Evolutionary conservation across 202 grass and related monocot genomes (phyloP).

Genomic region (Tripidium arundinaceum): DNA sequence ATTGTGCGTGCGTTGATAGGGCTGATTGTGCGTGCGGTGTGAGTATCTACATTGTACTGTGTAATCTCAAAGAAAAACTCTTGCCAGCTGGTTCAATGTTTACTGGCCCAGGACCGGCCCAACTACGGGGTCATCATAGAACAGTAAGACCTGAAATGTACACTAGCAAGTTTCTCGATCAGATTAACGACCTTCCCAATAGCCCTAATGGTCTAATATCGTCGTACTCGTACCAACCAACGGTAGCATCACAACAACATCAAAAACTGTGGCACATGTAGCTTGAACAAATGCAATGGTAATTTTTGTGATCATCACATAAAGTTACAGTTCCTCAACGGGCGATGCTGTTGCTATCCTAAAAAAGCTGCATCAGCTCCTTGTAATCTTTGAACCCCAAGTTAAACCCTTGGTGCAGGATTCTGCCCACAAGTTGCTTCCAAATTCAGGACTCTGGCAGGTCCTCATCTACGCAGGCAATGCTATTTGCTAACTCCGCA

Average conservation of each 20-base stretch:
- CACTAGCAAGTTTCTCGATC: not conserved
- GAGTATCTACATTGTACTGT: too few relatives aligned
- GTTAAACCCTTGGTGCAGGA: not conserved
- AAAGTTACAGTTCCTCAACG: constrained; percentile 37
- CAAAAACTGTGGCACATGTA: constrained; percentile 27
- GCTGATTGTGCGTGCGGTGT: too few relatives aligned
- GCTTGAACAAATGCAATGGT: constrained; percentile 24
- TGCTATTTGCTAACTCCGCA: constrained; percentile 26
- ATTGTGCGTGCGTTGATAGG: too few relatives aligned
- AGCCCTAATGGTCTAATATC: too few relatives aligned
- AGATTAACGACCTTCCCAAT: not conserved
- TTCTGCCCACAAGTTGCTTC: constrained; percentile 17
- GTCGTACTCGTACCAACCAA: not conserved
- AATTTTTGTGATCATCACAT: constrained; percentile 10
- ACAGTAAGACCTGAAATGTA: not conserved
- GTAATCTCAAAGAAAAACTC: too few relatives aligned
- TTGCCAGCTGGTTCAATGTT: not conserved
- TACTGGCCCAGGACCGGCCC: not conserved
- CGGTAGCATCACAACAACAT: not conserved
- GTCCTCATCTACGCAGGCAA: constrained; percentile 24
- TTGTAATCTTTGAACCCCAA: constrained; percentile 16
- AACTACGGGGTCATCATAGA: too few relatives aligned
- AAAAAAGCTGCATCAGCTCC: constrained; percentile 44
- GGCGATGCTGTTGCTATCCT: constrained; percentile 43
- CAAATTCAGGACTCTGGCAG: constrained; percentile 25